Evolutionary conservation across 345 rosid genomes (phyloP).

Genomic region (Gossypium arboreum): DNA sequence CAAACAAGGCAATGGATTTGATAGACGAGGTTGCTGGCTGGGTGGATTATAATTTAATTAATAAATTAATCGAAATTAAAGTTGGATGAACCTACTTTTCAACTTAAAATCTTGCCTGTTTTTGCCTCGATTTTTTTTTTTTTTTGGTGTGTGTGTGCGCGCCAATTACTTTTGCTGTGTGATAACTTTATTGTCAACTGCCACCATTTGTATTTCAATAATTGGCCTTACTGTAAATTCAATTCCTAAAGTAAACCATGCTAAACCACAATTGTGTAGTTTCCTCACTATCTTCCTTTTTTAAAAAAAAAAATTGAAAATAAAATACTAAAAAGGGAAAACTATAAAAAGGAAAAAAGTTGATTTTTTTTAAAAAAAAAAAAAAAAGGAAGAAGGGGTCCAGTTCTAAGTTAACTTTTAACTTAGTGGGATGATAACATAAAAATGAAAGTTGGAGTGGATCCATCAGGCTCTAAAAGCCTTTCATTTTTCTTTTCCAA

Average conservation of each 20-base stretch:
- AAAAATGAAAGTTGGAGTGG: slow-evolving; percentile 5
- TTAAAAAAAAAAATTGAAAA: not conserved
- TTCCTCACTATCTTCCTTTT: not conserved
- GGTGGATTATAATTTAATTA: not conserved
- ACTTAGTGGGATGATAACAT: slow-evolving; percentile 40
- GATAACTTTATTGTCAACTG: not conserved
- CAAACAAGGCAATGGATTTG: no score
- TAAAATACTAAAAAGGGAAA: not conserved
- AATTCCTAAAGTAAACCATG: slow-evolving; percentile 21
- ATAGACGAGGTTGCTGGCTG: no score
- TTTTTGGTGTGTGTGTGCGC: no score
- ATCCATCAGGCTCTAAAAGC: not conserved
- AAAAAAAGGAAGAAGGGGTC: slow-evolving; percentile 19
- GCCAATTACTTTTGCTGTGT: not conserved
- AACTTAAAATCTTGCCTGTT: not conserved
- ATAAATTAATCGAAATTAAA: not conserved
- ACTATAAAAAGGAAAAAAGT: slow-evolving; percentile 15
- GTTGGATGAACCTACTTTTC: not conserved
- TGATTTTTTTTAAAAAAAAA: not conserved
- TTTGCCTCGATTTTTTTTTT: not conserved
- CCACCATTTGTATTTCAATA: not conserved
- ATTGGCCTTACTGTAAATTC: slow-evolving; percentile 17
- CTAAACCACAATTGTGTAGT: not conserved
- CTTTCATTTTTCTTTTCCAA: not conserved
- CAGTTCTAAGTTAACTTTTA: slow-evolving; percentile 26